Percentiles rank a stretch among this genome's conserved stretches.
Conservation (phyloP, 306 rosid species). For the Dryas alaskensis region DNA sequence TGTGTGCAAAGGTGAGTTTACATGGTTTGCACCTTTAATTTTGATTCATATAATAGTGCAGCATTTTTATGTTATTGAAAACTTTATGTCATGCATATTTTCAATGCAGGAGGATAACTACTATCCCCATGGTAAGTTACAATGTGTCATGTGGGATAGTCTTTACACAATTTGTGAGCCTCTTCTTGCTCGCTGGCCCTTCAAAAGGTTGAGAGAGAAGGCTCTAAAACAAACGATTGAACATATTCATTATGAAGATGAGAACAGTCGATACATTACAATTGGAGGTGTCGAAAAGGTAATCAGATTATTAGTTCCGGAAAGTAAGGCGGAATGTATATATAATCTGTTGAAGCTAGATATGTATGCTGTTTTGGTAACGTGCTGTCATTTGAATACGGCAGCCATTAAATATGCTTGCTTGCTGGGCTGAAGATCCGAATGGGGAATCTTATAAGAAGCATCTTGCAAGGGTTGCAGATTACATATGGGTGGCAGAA, state of each 20-base stretch:
- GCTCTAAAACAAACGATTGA: constrained; percentile 15
- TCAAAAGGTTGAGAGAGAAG: constrained; percentile 24
- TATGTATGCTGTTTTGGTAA: no score
- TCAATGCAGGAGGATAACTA: constrained; percentile 24
- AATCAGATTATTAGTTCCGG: neutral
- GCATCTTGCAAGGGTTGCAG: constrained; percentile 32
- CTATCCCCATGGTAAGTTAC: constrained; percentile 19
- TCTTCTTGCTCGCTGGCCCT: constrained; percentile 24
- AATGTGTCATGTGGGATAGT: constrained; percentile 31
- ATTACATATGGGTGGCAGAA: constrained; percentile 33
- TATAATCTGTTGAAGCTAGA: no score
- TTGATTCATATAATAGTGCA: neutral
- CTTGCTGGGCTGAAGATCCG: constrained; percentile 37
- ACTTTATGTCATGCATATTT: neutral
- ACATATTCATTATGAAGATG: constrained; percentile 35
- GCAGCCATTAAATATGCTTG: constrained; percentile 26
- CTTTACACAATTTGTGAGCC: constrained; percentile 28
- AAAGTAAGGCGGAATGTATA: no score
- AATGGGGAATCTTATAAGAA: constrained; percentile 28
- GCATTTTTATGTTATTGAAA: neutral
- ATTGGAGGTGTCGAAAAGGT: constrained; percentile 42
- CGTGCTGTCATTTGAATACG: neutral
- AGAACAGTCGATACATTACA: constrained; percentile 25
- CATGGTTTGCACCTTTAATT: neutral
- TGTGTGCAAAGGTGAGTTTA: constrained; percentile 45